Conservation (phyloP, 2,329 filamentous ascomycete genomes). For the Xylaria sp. region DNA sequence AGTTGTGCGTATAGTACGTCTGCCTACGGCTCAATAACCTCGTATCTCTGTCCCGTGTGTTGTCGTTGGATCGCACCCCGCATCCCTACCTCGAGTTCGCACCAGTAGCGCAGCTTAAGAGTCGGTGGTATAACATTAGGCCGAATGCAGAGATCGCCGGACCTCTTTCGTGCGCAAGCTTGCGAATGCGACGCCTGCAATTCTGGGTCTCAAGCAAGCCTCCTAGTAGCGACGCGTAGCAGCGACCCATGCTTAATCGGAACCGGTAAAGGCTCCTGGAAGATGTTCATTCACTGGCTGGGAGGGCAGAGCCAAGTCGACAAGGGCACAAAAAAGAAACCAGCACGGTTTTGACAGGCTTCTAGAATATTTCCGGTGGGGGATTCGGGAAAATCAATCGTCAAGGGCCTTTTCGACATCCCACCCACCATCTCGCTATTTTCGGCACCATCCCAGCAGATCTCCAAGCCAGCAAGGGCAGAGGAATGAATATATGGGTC, state of each 20-base stretch:
- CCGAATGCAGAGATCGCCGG: constrained; percentile 28
- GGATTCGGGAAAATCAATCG: constrained; percentile 29
- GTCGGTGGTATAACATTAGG: constrained; percentile 26
- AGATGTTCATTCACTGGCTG: neutral
- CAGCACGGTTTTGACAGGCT: constrained; percentile 32
- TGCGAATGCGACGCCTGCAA: constrained; percentile 18
- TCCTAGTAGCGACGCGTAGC: constrained; percentile 2
- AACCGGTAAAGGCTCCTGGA: constrained; percentile 4
- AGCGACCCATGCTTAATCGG: constrained; percentile 22
- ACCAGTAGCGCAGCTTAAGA: constrained; percentile 31
- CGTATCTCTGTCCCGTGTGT: constrained; percentile 33
- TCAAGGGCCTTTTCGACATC: constrained; percentile 22
- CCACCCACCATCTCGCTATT: constrained; percentile 39
- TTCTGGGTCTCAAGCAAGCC: constrained; percentile 1
- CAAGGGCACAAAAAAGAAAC: constrained; percentile 23
- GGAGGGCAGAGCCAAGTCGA: constrained; percentile 16
- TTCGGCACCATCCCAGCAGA: constrained; percentile 46
- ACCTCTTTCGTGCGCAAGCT: constrained; percentile 15
- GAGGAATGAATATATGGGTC: constrained; percentile 40
- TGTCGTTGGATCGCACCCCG: constrained; percentile 31
- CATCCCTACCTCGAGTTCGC: constrained; percentile 23
- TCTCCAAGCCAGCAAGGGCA: constrained; percentile 45
- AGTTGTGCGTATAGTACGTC: constrained; percentile 12
- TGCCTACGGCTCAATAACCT: constrained; percentile 30
- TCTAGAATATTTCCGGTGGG: constrained; percentile 39